Evolutionary conservation across 768 basidiomycete genomes (phyloP).

Genomic region (Serendipita vermifera): DNA sequence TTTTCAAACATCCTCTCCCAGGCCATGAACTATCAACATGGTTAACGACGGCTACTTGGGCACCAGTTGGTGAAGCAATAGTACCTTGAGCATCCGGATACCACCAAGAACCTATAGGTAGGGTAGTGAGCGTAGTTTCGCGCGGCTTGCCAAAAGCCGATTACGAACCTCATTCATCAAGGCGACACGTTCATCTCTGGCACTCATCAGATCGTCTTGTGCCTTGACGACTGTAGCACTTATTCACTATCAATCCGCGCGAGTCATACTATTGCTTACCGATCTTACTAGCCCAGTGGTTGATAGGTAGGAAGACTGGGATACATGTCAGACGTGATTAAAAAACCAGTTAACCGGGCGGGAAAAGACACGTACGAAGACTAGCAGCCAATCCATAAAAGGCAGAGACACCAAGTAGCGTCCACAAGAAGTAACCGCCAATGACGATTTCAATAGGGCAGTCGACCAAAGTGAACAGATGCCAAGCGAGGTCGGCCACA

Average conservation of each 20-base stretch:
- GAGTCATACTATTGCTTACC: background rate
- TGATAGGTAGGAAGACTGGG: conserved; percentile 47
- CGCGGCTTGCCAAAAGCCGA: conserved; percentile 6
- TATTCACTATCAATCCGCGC: background rate
- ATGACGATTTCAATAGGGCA: conserved; percentile 66
- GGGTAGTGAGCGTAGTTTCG: background rate
- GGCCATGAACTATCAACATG: conserved; percentile 63
- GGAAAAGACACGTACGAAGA: background rate
- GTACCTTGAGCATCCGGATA: conserved; percentile 77
- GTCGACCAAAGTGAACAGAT: conserved; percentile 63
- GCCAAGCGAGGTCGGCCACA: conserved; percentile 73
- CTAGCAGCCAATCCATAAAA: conserved; percentile 9
- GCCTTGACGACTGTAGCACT: conserved; percentile 44
- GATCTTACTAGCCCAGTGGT: conserved; percentile 72
- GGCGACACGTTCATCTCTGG: conserved; percentile 77
- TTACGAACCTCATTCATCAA: conserved; percentile 69
- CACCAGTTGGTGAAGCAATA: conserved; percentile 7
- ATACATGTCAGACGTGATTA: conserved; percentile 8
- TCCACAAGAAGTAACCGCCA: conserved; percentile 64
- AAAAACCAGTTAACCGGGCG: background rate
- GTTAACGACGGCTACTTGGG: background rate
- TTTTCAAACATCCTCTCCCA: conserved; percentile 86
- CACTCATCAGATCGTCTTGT: conserved; percentile 83
- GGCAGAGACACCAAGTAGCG: conserved; percentile 45
- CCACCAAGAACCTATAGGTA: conserved; percentile 57